Base-by-base conservation (phyloP, 2,329 filamentous ascomycete species). In the Botrytis aclada region DNA sequence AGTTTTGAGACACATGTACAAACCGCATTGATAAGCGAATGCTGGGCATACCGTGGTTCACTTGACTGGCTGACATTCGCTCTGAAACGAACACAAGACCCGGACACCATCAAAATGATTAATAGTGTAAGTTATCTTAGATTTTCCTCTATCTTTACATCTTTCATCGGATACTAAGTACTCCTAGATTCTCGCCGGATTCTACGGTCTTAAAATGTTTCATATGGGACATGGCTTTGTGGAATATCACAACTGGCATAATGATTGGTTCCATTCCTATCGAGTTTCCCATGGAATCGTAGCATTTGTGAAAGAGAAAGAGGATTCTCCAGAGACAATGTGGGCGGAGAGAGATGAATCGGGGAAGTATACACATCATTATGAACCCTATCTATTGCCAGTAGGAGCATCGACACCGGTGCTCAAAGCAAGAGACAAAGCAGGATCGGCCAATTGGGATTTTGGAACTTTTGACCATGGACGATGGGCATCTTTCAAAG, bases 1-100 rank as follows among this genome's bases (percentile, higher is more conserved):
- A 67, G 34, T 41, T 67, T 67, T n/a, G 65, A 67, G 54, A 6
- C 22, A n/a, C 65, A 67, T 39, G 65, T 56, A 14, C 65, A 67
- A 41, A 22, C 10, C 14, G 47, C 25, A 2, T 56, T 67, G 14
- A 12, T 8, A 29, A 56, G 25, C 1, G 3, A 34, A 41, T 67
- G 65, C 41, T 32, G 37, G 65, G 65, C 34, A 56, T 56, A 56
- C 51, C 51, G 51, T 29, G 51, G 65, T 41, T 32, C 16, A 6
- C 32, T 56, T 41, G 34, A 41, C 0, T 67, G 65, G 65, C n/a
- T 67, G 16, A 22, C 7, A 3, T 56, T 18, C 16, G 47, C 37
- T 22, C 5, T 67, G 5, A 56, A 10, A 3, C 65, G 47, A 9
- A 67, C 65, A 34, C 25, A 22, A 56, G 65, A 67, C 34, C 65